Base-by-base conservation (phyloP, 2,329 filamentous ascomycete species). In the Xylariaceae sp. region DNA sequence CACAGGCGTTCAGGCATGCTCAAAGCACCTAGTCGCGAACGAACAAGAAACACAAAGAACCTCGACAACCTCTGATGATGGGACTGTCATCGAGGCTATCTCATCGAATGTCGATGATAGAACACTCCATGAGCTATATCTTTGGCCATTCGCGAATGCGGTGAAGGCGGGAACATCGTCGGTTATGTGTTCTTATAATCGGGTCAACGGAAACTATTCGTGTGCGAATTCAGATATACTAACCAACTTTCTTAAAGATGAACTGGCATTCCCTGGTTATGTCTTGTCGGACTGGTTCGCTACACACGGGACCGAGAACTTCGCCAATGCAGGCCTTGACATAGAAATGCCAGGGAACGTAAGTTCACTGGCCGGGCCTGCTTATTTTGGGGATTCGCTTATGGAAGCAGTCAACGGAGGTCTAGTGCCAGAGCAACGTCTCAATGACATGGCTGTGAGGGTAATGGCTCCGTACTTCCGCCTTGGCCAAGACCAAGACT, bases 1-100 rank as follows among this genome's bases (percentile, higher is more conserved):
- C 9, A 62, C 69, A 9, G 74, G 75, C 1, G 65, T 69, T 6
- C 60, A 65, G 11, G 60, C 65, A 6, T 63, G 51, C 29, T 47
- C 60, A 4, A 68, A 90, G 72, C 87, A 90, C 66, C 87, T 78
- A 41, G 72, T 89, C 16, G 79, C 76, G 33, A 89, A 90, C 61
- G 87, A 90, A 69, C 87, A 90, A 67, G 87, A 90, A 67, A 84
- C 70, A 14, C 67, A 65, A 85, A 88, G 73, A 85, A 57, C 48
- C 16, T 34, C 48, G 11, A 44, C 26, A 2, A 24, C 23, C 8
- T 16, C 28, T n/a, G n/a, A n/a, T 14, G 11, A 43, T 21, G 44
- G 36, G n/a, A 29, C 1, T 0, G 21, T 41, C 21, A 23, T 48
- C 4, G 53, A 44, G 14, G 45, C 53, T 8, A 39, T 49, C 12